Base-by-base conservation (phyloP, 1,284 basidiomycete genomes). In the Melampsora larici-populina region DNA sequence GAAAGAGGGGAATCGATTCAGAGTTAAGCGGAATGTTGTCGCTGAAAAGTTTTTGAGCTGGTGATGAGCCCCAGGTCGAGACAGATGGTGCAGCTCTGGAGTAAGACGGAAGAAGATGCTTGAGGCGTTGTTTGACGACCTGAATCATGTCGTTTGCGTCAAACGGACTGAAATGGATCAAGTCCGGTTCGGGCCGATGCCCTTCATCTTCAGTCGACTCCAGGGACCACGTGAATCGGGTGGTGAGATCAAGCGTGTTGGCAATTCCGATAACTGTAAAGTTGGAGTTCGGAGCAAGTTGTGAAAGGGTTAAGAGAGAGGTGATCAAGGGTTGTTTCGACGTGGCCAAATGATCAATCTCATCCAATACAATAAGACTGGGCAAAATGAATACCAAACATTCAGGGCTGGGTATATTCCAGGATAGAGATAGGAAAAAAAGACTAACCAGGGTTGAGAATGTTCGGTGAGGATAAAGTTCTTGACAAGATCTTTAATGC, bases 311-410 rank as follows among this genome's bases (percentile, higher is more conserved):
- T 74, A n/a, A 80, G 29, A 80, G 85, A 84, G 72, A 86, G 81
- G 43, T 82, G 80, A 78, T 85, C 81, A 68, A 85, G 81, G n/a
- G 85, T 79, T 71, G 48, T 43, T 79, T 48, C 15, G 81, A 80
- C 64, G 82, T 81, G 13, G 84, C 79, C 43, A 85, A 80, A 69
- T 84, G 84, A 78, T 86, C 85, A 79, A 86, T 84, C 80, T 86
- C 85, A 79, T 86, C 85, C 55, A 86, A 82, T 9, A 86, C 82
- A 51, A 86, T 81, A 11, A 85, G 80, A 79, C 80, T 81, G 71
- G 78, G 51, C 1, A 62, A 79, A 33, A 79, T 76, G 9, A 78
- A 62, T n/a, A 78, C 79, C 29, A 78, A 49, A 4, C 24, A 11
- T 17, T 46, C 21, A 46, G 43, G 43, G 13, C 9, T 15, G 43